Conservation (phyloP, 805 yeast genomes). For the Priceomyces castillae region DNA sequence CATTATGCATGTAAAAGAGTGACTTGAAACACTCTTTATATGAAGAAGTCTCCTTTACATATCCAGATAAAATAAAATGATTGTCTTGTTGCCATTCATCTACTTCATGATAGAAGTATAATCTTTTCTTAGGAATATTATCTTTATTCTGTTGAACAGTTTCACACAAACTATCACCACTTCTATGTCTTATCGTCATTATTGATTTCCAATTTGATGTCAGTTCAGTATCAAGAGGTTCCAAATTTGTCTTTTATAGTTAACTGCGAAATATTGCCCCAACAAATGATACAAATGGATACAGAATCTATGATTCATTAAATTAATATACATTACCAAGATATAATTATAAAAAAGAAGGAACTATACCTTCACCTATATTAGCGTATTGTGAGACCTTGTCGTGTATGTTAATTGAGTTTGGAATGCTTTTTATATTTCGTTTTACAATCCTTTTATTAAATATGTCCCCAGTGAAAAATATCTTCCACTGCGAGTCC, state of each 20-base stretch:
- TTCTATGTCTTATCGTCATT: neutral
- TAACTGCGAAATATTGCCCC: too few relatives aligned
- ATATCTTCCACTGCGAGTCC: constrained; percentile 39
- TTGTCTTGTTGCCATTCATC: constrained; percentile 77
- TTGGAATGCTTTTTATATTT: constrained; percentile 11
- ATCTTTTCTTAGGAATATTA: neutral
- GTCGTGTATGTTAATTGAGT: constrained; percentile 21
- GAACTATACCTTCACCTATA: constrained; percentile 55
- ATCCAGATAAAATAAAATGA: constrained; percentile 61
- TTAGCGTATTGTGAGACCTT: constrained; percentile 48
- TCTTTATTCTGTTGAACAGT: neutral
- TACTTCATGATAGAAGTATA: constrained; percentile 50
- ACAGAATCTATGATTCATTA: too few relatives aligned
- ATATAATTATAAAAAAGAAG: constrained; percentile 40
- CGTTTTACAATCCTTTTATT: constrained; percentile 30
- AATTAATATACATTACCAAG: too few relatives aligned
- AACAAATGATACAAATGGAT: too few relatives aligned
- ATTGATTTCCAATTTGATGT: too few relatives aligned
- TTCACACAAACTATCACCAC: neutral
- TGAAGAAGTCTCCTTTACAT: constrained; percentile 56
- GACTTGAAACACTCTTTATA: constrained; percentile 46
- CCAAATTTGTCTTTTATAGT: too few relatives aligned
- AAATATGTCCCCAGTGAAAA: constrained; percentile 41
- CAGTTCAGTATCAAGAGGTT: too few relatives aligned
- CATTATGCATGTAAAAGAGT: constrained; percentile 61